A percentile compares a stretch with the other conserved stretches of the same genome.
phyloP scores from a whole-genome alignment of 2,329 filamentous ascomycete species.

The Orbilia ellipsospora region DNA sequence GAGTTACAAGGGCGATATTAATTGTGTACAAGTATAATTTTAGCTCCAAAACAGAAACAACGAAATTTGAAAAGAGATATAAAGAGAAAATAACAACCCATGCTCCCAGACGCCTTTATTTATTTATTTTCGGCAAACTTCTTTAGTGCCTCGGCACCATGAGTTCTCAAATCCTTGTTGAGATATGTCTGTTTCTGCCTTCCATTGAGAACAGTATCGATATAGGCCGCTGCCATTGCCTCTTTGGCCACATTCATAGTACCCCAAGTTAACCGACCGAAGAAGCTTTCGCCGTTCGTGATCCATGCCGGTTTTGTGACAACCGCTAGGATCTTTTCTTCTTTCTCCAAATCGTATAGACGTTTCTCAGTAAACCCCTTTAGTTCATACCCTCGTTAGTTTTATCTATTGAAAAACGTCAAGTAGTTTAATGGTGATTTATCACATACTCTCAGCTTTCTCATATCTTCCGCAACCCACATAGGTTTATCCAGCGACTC shows the following conservation, averaged over 20 bases:
- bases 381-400: no score
- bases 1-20: no score
- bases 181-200: constrained; percentile 14
- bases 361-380: constrained; percentile 37
- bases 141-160: constrained; percentile 23
- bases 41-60: no score
- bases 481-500: constrained; percentile 25
- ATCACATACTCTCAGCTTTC: constrained; percentile 32
- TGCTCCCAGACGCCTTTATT: no score
- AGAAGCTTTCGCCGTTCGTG: constrained; percentile 24
- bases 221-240: constrained; percentile 27
- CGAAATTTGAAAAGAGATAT: no score
- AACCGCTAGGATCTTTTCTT: constrained; percentile 15
- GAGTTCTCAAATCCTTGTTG: constrained; percentile 25
- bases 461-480: constrained; percentile 35
- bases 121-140: constrained; percentile 25
- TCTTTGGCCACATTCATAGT: constrained; percentile 20
- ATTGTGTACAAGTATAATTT: no score
- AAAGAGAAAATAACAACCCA: no score
- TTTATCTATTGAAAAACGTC: no score
- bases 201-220: constrained; percentile 35
- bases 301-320: constrained; percentile 41
- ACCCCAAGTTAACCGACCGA: constrained; percentile 8
- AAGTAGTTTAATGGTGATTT: neutral
- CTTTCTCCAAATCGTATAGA: constrained; percentile 29